phyloP scores from a whole-genome alignment of 192 early-diverging fungal genomes.

The Diversispora eburnea region DNA sequence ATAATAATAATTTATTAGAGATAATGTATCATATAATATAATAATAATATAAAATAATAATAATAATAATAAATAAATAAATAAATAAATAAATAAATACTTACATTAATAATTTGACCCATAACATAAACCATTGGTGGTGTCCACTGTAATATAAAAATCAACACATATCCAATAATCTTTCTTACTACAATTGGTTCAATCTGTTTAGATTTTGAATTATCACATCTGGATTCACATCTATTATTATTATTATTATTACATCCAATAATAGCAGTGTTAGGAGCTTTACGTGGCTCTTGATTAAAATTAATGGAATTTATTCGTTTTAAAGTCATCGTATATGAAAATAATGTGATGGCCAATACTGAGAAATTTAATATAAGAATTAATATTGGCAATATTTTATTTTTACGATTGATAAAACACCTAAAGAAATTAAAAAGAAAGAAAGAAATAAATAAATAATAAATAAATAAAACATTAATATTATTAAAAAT shows the following conservation, averaged over 20 bases:
- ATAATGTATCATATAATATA: not conserved
- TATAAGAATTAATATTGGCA: not conserved
- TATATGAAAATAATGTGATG: not conserved
- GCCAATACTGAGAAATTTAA: constrained; percentile 3
- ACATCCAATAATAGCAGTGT: not conserved
- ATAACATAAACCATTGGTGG: constrained; percentile 18
- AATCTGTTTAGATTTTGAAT: not conserved
- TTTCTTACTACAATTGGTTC: constrained; percentile 11
- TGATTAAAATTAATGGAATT: constrained; percentile 1
- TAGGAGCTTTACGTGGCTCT: not conserved
- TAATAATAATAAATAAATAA: not conserved
- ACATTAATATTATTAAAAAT: not conserved
- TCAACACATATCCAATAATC: constrained; percentile 16
- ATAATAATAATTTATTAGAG: not conserved
- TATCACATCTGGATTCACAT: not conserved
- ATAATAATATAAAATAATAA: not conserved
- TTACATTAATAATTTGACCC: constrained; percentile 14
- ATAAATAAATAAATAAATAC: constrained; percentile 1
- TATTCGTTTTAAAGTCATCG: not conserved
- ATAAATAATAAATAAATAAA: not conserved
- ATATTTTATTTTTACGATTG: not conserved
- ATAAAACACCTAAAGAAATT: constrained; percentile 11
- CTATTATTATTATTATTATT: too few species aligned
- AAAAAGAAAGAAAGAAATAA: not conserved
- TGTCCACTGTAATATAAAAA: constrained; percentile 21